Evolutionary conservation across 257 asterid species (phyloP), one percentile per base, ranked within the genome.

Genomic region (Solanum ossicruentum): DNA sequence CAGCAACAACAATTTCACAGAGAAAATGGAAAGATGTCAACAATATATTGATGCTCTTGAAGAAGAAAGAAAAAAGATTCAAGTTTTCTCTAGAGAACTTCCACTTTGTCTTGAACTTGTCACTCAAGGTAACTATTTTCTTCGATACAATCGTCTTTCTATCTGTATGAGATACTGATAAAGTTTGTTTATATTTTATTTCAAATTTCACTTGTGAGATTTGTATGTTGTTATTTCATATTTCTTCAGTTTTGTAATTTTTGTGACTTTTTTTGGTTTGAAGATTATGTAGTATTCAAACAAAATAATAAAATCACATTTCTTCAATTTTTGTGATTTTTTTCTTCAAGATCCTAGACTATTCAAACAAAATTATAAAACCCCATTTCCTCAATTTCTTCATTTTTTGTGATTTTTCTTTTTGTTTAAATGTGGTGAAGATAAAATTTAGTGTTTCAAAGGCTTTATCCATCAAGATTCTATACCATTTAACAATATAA

Each of bases 41-140:
- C 97, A 89, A 57, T 93, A 93, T 56, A 79, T 96, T 72, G 88
- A 89, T 70, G 93, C 92, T 47, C 86, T 97, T 10, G 97, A 95
- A 81, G 91, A 89, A 84, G 99, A 97, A 89, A 94, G 94, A 6
- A 67, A 85, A 81, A 97, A 97, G 94, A 93, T 97, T 92, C 97
- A 89, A 84, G 99, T 94, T 72, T 97, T 97, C 88, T 92, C 91
- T 87, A 97, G 99, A 60, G 99, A 97, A 85, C 96, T 97, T 72
- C 99, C 99, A 51, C 98, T 97, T 45, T 93, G 97, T 88, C 91
- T 95, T 23, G 92, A 97, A 70, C 98, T 97, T 84, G 96, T 97
- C 23, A 92, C 94, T 77, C 98, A 93, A 92, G 98, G 99, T 36
- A 36, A 4, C 41, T 36, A 36, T 4, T 5, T 36, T 36, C 41